Base-by-base conservation (phyloP, 2,329 filamentous ascomycete species). In the Pseudopyrenochaeta lycopersici region DNA sequence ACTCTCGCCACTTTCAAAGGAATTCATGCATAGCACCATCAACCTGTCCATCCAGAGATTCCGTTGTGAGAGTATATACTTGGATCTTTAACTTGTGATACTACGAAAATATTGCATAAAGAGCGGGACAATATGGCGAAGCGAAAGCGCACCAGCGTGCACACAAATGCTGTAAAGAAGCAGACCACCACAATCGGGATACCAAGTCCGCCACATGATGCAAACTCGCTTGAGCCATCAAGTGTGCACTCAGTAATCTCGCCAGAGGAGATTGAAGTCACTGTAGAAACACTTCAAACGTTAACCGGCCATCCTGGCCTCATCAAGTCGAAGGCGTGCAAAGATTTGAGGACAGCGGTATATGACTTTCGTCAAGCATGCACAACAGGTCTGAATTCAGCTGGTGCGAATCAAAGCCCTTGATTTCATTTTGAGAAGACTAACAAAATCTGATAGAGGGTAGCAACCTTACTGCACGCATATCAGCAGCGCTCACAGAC, bases 331-430 rank as follows among this genome's bases (percentile, higher is more conserved):
- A 90, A 89, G 66, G 81, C 80, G 20, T 90, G 88, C 76, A 88
- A 85, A 64, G 85, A 88, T 42, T 76, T 90, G 2, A 81, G 88
- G 17, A 84, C 83, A 3, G 88, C 88, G 4, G 87, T 89, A 7
- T 89, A 89, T 64, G 85, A 87, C 17, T 90, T 91, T 54, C 84
- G 87, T 1, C 84, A 89, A 69, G 85, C 87, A 14, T 90, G 87
- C 62, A 88, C 85, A 0, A 90, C 86, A 0, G 88, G 88, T 4
- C 75, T 86, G 54, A 88, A 87, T 72, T 81, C 83, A 44, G 79
- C 81, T 45, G 79, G 82, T 80, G 73, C 41, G 68, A 52, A 42
- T 27, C 27, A 2, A 33, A 12, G 23, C 23, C 27, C 7, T 20
- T 18, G 1, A 7, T 15, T 35, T n/a, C 10, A 12, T 42, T n/a